Evolutionary conservation across 2,329 filamentous ascomycete species (phyloP).

Genomic region (Penicillium freii): DNA sequence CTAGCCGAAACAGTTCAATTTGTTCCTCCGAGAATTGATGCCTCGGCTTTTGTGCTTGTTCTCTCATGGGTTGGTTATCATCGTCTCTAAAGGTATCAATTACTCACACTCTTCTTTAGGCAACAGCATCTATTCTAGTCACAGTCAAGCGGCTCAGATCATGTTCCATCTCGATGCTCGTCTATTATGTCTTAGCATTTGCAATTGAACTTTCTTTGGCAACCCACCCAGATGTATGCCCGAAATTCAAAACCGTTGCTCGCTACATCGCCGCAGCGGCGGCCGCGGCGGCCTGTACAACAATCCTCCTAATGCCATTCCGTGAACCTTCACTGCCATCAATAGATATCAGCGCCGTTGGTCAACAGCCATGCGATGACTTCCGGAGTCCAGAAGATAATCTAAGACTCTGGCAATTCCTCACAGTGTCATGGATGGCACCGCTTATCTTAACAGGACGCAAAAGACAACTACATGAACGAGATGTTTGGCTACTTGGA

Average conservation of each 20-base stretch:
- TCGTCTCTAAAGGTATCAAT: conserved; percentile 12
- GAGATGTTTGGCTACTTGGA: conserved; percentile 77
- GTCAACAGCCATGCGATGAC: conserved; percentile 54
- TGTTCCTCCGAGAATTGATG: conserved; percentile 16
- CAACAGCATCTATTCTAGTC: conserved; percentile 35
- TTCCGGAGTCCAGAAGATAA: conserved; percentile 78
- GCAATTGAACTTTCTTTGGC: conserved; percentile 37
- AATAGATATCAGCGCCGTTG: conserved; percentile 60
- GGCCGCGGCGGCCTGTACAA: conserved; percentile 49
- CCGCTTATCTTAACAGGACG: conserved; percentile 68
- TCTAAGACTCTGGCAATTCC: conserved; percentile 76
- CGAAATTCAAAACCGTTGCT: conserved; percentile 16
- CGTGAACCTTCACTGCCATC: conserved; percentile 57
- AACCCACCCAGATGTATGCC: conserved; percentile 20
- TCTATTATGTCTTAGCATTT: conserved; percentile 34
- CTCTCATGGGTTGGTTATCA: conserved; percentile 41
- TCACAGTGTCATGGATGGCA: conserved; percentile 78
- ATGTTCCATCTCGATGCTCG: conserved; percentile 41
- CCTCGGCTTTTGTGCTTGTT: conserved; percentile 26
- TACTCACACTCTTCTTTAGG: conserved; percentile 31
- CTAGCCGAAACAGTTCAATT: conserved; percentile 33
- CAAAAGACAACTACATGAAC: conserved; percentile 66
- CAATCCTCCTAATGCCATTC: conserved; percentile 68
- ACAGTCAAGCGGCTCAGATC: conserved; percentile 41
- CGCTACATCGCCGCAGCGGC: conserved; percentile 37